phyloP scores from a whole-genome alignment of 306 rosid genomes.

The Ormosia emarginata region DNA sequence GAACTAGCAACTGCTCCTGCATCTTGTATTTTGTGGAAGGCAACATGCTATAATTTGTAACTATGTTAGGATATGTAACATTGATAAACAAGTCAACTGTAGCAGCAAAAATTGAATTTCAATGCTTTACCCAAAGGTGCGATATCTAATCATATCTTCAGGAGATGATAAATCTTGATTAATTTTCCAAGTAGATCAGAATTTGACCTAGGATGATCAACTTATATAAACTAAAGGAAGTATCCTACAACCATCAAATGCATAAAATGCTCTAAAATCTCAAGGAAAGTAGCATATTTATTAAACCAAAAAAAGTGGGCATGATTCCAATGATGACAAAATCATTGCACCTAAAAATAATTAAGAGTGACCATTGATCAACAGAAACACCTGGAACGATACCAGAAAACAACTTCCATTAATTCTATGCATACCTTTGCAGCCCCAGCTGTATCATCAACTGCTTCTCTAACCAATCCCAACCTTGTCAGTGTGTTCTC shows the following conservation, averaged over 20 bases:
- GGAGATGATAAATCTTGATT: neutral
- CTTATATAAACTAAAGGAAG: neutral
- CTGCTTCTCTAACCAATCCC: slow-evolving; percentile 90
- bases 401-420: slow-evolving; percentile 9
- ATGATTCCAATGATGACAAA: neutral
- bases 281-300: neutral
- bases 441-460: slow-evolving; percentile 95
- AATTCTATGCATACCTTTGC: slow-evolving; percentile 66
- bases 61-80: slow-evolving; percentile 24
- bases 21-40: slow-evolving; percentile 62
- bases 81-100: slow-evolving; percentile 25
- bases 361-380: neutral
- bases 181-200: neutral
- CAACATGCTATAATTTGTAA: slow-evolving; percentile 62
- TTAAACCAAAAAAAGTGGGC: slow-evolving; percentile 4
- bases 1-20: slow-evolving; percentile 94
- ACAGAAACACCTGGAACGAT: slow-evolving; percentile 8
- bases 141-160: slow-evolving; percentile 9
- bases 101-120: neutral
- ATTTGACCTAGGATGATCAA: neutral
- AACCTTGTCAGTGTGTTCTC: slow-evolving; percentile 73
- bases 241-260: neutral
- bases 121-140: neutral
- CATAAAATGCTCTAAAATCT: slow-evolving; percentile 11
- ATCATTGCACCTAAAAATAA: neutral